Base-by-base conservation (phyloP, 73 alveolate species). In the Uronychia setigera region DNA sequence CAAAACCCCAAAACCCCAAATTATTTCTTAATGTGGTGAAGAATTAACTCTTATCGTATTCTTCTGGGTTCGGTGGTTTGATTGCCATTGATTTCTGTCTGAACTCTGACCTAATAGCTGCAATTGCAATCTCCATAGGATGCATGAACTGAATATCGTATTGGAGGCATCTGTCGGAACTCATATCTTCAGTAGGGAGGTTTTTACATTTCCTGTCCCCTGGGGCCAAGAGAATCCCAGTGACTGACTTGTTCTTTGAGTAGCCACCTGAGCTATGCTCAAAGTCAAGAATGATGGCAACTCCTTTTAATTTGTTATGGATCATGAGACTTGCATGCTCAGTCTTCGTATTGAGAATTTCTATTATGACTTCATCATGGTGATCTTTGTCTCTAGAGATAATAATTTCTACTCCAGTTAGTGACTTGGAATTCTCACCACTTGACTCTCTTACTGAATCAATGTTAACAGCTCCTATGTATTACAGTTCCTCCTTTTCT, bases 231-330 rank as follows among this genome's bases (percentile, higher is more conserved):
- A 14, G 13, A 57, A 57, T 57, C 28, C 31, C 79, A 26, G 19
- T 14, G 32, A 1, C 28, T n/a, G 19, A 26, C 28, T 5, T 1
- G 31, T 67, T 67, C 31, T 67, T 67, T 13, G 79, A 67, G 5
- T 5, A 29, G 31, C 79, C 79, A 26, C 79, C 79, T 14, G 79
- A 67, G n/a, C n/a, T n/a, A 67, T 67, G 79, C 31, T 67, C 79
- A n/a, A 13, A 67, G 31, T 67, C 79, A 67, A 67, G 32, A 26
- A 32, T 67, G 19, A 67, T 29, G 32, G 19, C 32, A 67, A 26
- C 28, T 9, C 32, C 5, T n/a, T 9, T 67, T n/a, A n/a, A 1
- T 67, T n/a, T 67, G 31, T 67, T 67, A 26, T 67, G 11, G 28
- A 67, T 29, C 13, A 67, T n/a, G 28, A 67, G 31, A 1, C 34